Base-by-base conservation (phyloP, 164 flowering plant species). In the Euptelea pleiosperma region DNA sequence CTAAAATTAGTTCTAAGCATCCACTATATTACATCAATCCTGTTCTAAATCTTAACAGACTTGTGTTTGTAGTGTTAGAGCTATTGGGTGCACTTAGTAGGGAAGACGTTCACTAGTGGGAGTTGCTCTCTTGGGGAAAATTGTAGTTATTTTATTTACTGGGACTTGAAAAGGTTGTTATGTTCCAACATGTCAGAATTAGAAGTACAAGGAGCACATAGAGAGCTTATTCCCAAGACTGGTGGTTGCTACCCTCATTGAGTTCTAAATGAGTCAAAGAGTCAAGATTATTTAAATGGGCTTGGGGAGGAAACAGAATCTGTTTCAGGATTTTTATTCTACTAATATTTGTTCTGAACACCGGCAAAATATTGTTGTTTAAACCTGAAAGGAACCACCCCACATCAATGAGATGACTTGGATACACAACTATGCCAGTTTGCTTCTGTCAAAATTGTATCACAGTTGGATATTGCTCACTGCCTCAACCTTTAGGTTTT, bases 211-310 rank as follows among this genome's bases (percentile, higher is more conserved):
- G n/a, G n/a, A n/a, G n/a, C n/a, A n/a, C 58, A 36, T n/a, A 19
- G 12, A 11, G 51, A 24, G 31, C 30, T 36, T 53, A 28, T 10
- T 40, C 35, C 28, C 30, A 55, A 34, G 14, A 3, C 11, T 29
- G 47, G 24, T 40, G 45, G 44, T 41, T 40, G 34, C 48, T 28
- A 56, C 35, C 34, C 15, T 56, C 28, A 46, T 41, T 18, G 30
- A 18, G 44, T 15, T 56, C 12, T 3, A n/a, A 34, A 52, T 35
- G 39, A 52, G 35, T 35, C 6, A 35, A 22, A 33, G 9, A 16
- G 37, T 50, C 10, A 22, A 34, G n/a, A n/a, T 18, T 28, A 3
- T 41, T 15, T 16, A 55, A 4, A 12, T 15, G 44, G 12, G 9
- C 40, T 55, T 26, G 15, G 29, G 22, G 30, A 47, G 44, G 12